A percentile compares a stretch with the other conserved stretches of the same genome.
phyloP scores from a whole-genome alignment of 129 eudicot genomes.

The Daucus carota region DNA sequence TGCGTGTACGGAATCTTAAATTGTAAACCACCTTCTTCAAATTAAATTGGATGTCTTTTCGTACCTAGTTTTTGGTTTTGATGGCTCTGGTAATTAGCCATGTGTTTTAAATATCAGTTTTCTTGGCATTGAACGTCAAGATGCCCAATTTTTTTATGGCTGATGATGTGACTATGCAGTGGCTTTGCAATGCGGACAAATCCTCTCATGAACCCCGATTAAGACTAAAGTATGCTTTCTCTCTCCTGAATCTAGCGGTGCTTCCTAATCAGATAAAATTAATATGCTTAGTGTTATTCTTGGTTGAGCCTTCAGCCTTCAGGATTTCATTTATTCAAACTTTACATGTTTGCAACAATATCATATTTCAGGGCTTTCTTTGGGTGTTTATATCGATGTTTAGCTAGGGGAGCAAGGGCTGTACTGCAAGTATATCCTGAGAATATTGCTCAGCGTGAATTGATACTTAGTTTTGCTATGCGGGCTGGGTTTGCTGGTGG shows the following conservation, averaged over 20 bases:
- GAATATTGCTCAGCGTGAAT: conserved; percentile 73
- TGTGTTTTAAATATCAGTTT: not conserved
- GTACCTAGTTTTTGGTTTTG: not conserved
- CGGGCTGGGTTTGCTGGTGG: conserved; percentile 99
- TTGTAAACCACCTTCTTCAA: not conserved
- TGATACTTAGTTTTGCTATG: conserved; percentile 84
- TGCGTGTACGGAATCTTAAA: not conserved
- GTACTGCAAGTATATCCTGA: conserved; percentile 84
- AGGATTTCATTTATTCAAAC: not conserved
- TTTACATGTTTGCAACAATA: not conserved
- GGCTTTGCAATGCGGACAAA: conserved; percentile 98
- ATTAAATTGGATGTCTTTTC: not conserved
- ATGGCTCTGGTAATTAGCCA: not conserved
- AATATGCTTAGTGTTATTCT: not conserved
- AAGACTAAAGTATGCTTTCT: conserved; percentile 70
- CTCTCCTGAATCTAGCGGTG: not conserved
- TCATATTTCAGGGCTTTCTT: conserved; percentile 69
- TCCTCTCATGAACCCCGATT: conserved; percentile 93
- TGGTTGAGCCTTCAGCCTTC: not conserved
- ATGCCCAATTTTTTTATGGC: not conserved
- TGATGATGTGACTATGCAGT: conserved; percentile 36
- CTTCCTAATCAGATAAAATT: not conserved
- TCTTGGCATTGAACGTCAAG: not conserved
- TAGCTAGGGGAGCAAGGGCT: conserved; percentile 89
- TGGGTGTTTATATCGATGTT: conserved; percentile 75